These are phyloP conservation scores for Mentha longifolia DNA, from an alignment of 257 asterid species.

Conservation along the genomic window DNA sequence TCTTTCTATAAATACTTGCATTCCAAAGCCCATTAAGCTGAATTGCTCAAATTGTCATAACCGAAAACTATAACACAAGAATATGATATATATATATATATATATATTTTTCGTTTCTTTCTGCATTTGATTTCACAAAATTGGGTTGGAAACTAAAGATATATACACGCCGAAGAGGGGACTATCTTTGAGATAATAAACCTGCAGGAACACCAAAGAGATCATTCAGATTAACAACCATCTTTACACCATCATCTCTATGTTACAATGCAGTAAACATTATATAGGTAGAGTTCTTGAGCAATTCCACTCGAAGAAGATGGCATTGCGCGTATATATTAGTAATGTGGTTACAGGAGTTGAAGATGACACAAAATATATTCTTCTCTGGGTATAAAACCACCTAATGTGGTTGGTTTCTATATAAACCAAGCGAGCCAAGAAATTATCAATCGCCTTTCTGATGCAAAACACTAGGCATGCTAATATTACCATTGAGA, in stretches of 20 bases:
- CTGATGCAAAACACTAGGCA: constrained; percentile 85
- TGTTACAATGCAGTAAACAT: neutral
- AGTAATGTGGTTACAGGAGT: constrained; percentile 39
- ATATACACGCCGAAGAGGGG: constrained; percentile 48
- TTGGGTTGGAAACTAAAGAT: constrained; percentile 22
- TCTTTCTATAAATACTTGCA: too few relatives aligned
- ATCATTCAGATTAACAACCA: constrained; percentile 56
- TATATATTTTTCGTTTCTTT: neutral
- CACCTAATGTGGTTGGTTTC: constrained; percentile 31
- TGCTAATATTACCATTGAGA: constrained; percentile 86
- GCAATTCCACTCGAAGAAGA: constrained; percentile 16
- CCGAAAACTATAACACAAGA: constrained; percentile 1
- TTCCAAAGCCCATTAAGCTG: constrained; percentile 13
- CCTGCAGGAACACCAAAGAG: constrained; percentile 91
- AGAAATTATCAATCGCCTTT: constrained; percentile 81
- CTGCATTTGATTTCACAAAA: constrained; percentile 40
- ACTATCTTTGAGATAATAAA: constrained; percentile 69
- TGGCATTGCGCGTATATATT: constrained; percentile 23
- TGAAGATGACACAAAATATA: constrained; percentile 28
- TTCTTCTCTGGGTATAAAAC: constrained; percentile 36
- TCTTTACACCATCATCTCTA: constrained; percentile 13
- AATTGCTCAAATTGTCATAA: constrained; percentile 11
- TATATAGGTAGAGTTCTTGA: neutral
- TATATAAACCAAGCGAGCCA: constrained; percentile 24
- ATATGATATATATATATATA: too few relatives aligned